Conservation (phyloP, 352 stramenopile genomes). For the Globisporangium takayamanum region DNA sequence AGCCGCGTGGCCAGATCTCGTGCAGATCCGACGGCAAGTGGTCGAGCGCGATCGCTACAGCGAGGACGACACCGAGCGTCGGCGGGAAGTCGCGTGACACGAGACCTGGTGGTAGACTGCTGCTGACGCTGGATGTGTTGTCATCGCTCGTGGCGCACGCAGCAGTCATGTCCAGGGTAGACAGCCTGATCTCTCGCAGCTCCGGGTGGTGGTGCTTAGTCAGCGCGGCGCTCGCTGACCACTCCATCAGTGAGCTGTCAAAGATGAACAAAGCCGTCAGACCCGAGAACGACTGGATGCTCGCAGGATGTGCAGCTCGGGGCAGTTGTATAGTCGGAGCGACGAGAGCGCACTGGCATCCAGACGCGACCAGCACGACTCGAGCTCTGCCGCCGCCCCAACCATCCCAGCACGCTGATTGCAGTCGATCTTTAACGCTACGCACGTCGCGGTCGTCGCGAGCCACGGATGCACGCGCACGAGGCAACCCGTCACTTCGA, state of each 20-base stretch:
- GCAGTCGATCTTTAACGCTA: not conserved
- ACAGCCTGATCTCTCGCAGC: conserved; percentile 1
- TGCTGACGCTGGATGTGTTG: too few species aligned
- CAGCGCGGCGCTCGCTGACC: not conserved
- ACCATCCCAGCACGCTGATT: not conserved
- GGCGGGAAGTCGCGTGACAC: too few species aligned
- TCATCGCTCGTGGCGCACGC: too few species aligned
- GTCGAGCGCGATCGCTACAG: too few species aligned
- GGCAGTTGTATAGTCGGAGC: not conserved
- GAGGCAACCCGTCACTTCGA: not conserved
- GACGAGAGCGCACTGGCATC: not conserved
- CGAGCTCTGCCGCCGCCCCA: not conserved
- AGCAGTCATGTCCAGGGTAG: not conserved
- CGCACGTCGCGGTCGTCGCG: not conserved
- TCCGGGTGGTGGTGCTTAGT: not conserved
- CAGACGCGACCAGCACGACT: not conserved
- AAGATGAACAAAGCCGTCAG: too few species aligned
- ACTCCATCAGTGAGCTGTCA: conserved; percentile 1
- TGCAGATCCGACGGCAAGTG: too few species aligned
- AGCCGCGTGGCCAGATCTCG: too few species aligned
- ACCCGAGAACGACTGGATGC: not conserved
- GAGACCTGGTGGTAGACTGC: too few species aligned
- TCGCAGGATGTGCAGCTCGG: not conserved
- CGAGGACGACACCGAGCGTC: too few species aligned
- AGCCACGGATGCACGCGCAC: conserved; percentile 2